Evolutionary conservation across 495 filamentous ascomycete genomes (phyloP).

Genomic region (Aspergillus nanangensis): DNA sequence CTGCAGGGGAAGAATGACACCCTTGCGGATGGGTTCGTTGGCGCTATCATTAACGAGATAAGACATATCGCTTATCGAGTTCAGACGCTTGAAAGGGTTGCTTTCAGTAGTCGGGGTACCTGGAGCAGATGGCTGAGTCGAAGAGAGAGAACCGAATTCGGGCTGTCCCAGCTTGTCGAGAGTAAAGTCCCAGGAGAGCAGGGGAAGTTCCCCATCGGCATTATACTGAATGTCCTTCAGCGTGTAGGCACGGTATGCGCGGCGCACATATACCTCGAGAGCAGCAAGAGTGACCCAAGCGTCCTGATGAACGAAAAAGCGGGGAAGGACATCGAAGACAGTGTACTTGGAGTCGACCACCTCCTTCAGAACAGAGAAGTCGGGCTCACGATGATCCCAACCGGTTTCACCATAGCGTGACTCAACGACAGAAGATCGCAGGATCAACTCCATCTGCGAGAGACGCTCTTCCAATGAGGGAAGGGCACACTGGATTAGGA

Average conservation of each 20-base stretch:
- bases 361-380: slow-evolving; percentile 83
- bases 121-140: slow-evolving; percentile 75
- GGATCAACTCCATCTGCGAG: slow-evolving; percentile 97
- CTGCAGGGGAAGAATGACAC: slow-evolving; percentile 87
- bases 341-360: slow-evolving; percentile 98
- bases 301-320: slow-evolving; percentile 91
- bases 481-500: slow-evolving; percentile 93
- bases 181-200: slow-evolving; percentile 91
- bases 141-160: slow-evolving; percentile 77
- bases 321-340: slow-evolving; percentile 90
- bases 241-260: slow-evolving; percentile 92
- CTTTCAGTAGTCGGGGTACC: slow-evolving; percentile 68
- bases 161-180: slow-evolving; percentile 86
- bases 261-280: slow-evolving; percentile 92
- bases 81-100: slow-evolving; percentile 70
- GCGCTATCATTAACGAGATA: slow-evolving; percentile 66
- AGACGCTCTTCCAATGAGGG: slow-evolving; percentile 93
- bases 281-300: slow-evolving; percentile 93
- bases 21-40: slow-evolving; percentile 79
- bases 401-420: slow-evolving; percentile 95
- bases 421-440: slow-evolving; percentile 94
- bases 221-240: slow-evolving; percentile 86
- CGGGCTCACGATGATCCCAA: slow-evolving; percentile 93
- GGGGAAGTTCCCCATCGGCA: slow-evolving; percentile 70
- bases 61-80: slow-evolving; percentile 95